A percentile compares a stretch with the other conserved stretches of the same genome.
Conservation (phyloP, 1,139 yeast species). For the Debaryomycetaceae sp. region DNA sequence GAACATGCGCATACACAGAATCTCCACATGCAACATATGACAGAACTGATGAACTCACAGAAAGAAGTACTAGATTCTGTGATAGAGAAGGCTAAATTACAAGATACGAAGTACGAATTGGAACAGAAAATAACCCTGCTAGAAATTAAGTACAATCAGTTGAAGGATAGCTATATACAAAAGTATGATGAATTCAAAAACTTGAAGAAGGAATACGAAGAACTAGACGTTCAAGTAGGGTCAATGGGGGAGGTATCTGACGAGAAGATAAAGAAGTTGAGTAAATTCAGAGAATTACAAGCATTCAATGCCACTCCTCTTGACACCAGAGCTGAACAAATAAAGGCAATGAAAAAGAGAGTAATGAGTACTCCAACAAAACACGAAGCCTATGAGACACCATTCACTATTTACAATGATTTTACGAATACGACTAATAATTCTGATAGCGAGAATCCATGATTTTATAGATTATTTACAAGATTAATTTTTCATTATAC, state of each 20-base stretch:
- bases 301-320: conserved; percentile 20
- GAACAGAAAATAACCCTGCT: conserved; percentile 13
- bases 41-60: neutral
- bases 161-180: conserved; percentile 21
- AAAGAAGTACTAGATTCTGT: neutral
- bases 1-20: neutral
- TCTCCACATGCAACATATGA: neutral
- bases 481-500: conserved; percentile 20
- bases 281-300: conserved; percentile 32
- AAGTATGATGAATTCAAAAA: conserved; percentile 23
- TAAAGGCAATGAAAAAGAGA: conserved; percentile 16
- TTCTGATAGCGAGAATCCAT: conserved; percentile 21
- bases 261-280: conserved; percentile 10
- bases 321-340: conserved; percentile 7
- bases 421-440: conserved; percentile 13
- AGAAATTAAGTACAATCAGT: conserved; percentile 18
- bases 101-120: conserved; percentile 9
- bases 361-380: conserved; percentile 30
- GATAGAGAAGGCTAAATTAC: conserved; percentile 2
- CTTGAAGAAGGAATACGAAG: conserved; percentile 24
- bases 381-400: conserved; percentile 1
- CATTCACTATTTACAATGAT: conserved; percentile 4
- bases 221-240: conserved; percentile 13
- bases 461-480: conserved; percentile 6
- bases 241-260: neutral